Evolutionary conservation across 495 filamentous ascomycete genomes (phyloP), one percentile per base, ranked within the genome.

Genomic region (Penicillium robsamsonii): DNA sequence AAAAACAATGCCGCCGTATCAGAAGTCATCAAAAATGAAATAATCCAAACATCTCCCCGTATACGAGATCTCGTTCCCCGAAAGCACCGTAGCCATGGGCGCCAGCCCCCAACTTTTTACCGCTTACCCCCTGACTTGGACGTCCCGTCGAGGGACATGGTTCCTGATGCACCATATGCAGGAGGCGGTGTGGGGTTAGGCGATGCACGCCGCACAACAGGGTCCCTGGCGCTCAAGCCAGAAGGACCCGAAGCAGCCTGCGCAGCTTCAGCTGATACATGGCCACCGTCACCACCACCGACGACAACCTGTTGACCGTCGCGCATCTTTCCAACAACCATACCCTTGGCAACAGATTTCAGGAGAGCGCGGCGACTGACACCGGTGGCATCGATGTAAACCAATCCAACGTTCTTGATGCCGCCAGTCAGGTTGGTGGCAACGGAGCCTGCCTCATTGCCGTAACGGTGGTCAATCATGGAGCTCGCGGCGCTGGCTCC

Each of bases 341-440:
- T 96, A n/a, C 95, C 94, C 75, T 96, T 97, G 20, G 95, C 94
- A 5, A 98, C 94, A 3, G 79, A 81, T 76, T 95, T 98, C 58
- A 98, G 83, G 48, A 98, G 81, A 0, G 95, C 95, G 57, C 87
- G 80, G 12, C 94, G 79, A 46, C 87, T 92, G 5, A 98, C 95
- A 5, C 94, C 94, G 1, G 90, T 85, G 7, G 92, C 95, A 65
- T 98, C 94, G 40, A 98, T 93, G 65, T 98, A 98, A n/a, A 98
- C 94, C 37, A 98, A 76, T 4, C 92, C 93, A 41, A 97, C 95
- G 62, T 97, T 97, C 76, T 89, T 95, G 60, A 96, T 86, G 6
- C 91, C 91, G 3, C 92, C 88, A 0, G 89, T 89, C 46, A 98
- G 63, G 44, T 86, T 79, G 46, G 79, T 74, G 5, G 90, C 83